These are phyloP conservation scores for Tolypocladium paradoxum DNA, from an alignment of 2,329 filamentous ascomycete genomes.

Conservation along the genomic window DNA sequence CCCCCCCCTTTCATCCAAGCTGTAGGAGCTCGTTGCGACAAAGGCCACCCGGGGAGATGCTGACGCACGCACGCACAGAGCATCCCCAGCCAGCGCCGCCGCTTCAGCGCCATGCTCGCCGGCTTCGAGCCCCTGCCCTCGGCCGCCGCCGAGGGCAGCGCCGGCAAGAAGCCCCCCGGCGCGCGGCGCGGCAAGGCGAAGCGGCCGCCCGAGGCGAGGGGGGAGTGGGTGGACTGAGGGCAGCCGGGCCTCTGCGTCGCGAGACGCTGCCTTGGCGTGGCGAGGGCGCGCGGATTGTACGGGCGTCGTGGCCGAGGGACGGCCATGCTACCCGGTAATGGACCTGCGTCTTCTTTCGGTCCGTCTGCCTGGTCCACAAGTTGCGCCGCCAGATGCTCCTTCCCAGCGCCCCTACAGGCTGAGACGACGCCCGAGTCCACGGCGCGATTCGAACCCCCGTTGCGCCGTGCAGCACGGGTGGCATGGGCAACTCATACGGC, in stretches of 20 bases:
- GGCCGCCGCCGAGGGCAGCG: not conserved
- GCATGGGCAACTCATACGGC: no score
- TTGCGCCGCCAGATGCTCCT: no score
- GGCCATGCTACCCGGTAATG: not conserved
- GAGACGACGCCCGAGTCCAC: no score
- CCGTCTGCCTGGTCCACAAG: no score
- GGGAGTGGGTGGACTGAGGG: not conserved
- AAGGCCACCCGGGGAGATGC: not conserved
- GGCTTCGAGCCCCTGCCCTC: conserved; percentile 26
- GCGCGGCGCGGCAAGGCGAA: not conserved
- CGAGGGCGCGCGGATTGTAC: not conserved
- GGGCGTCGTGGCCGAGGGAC: not conserved
- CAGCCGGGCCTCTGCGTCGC: not conserved
- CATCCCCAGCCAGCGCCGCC: conserved; percentile 42
- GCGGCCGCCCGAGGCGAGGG: not conserved
- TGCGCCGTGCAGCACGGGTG: no score
- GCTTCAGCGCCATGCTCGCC: conserved; percentile 45
- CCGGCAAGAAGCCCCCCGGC: not conserved
- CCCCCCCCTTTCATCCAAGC: not conserved
- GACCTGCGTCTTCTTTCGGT: not conserved
- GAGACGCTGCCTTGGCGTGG: not conserved
- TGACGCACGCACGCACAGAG: conserved; percentile 27
- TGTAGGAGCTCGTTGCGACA: not conserved
- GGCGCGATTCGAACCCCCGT: no score
- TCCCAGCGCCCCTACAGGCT: no score